Conservation (phyloP, 2,329 filamentous ascomycete genomes). For the Metarhizium guizhouense region DNA sequence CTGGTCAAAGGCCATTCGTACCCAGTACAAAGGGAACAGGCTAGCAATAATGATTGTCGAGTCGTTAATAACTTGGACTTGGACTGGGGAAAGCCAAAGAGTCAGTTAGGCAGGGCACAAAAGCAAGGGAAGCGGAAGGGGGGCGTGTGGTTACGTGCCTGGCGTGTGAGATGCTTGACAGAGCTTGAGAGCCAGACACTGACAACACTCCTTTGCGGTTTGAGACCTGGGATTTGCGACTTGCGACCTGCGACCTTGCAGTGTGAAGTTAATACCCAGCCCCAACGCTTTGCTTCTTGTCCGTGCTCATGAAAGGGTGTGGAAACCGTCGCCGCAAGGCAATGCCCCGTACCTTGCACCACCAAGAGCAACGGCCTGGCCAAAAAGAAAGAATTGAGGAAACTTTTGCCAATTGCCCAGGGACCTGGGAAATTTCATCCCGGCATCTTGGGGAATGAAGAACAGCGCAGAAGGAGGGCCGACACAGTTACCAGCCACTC, state of each 20-base stretch:
- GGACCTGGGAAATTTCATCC: slow-evolving; percentile 7
- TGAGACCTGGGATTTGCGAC: not conserved
- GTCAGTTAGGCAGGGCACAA: slow-evolving; percentile 7
- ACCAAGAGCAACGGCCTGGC: not conserved
- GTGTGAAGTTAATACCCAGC: too few species aligned
- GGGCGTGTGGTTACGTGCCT: not conserved
- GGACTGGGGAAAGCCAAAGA: slow-evolving; percentile 2
- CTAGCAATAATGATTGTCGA: slow-evolving; percentile 4
- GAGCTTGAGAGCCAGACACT: not conserved
- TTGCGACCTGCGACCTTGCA: not conserved
- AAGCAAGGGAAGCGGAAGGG: slow-evolving; percentile 3
- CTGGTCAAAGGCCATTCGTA: not conserved
- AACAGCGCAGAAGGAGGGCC: too few species aligned
- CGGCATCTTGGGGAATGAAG: slow-evolving; percentile 3
- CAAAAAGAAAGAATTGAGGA: slow-evolving; percentile 5
- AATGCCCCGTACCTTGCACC: not conserved
- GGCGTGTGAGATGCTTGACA: not conserved
- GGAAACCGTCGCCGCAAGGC: not conserved
- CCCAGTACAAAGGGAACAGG: not conserved
- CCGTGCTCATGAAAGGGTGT: not conserved
- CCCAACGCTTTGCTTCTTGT: not conserved
- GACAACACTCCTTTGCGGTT: not conserved
- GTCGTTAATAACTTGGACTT: not conserved
- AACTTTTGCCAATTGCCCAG: slow-evolving; percentile 5
- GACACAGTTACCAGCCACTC: slow-evolving; percentile 1